Base-by-base conservation (phyloP, 768 basidiomycete genomes). In the Lentinula raphanica region DNA sequence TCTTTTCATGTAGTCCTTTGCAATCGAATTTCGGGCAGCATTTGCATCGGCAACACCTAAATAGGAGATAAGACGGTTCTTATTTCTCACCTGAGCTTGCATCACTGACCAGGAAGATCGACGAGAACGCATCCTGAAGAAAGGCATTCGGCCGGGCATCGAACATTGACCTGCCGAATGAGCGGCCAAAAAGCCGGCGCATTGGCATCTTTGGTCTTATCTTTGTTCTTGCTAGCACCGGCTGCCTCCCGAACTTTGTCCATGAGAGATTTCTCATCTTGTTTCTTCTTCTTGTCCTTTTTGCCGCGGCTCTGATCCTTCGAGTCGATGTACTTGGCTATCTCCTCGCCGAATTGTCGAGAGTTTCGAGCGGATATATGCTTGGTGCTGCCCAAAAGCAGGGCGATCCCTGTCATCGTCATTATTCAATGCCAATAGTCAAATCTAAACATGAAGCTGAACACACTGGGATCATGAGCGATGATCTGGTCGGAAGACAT, bases 1-100 rank as follows among this genome's bases (percentile, higher is more conserved):
- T 57, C 81, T 84, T 65, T 86, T 86, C 83, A 86, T 84, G 66
- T 85, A 86, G 29, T 81, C 76, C 65, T 84, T 84, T 2, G 85
- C 83, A 44, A 87, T 85, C 49, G 72, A 80, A 65, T 81, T 82
- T 56, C 84, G 72, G 13, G 85, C 85, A 11, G 82, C 82, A 64
- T 87, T 87, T 17, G 83, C 81, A 65, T 87, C 85, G 12, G 82
- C 83, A 25, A 84, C 81, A 71, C 78, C 79, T 79, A 53, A 17
- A 17, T 11, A 23, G 32, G 38, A 55, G 53, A 58, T 49, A 32
- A 56, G 27, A 56, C 44, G 25, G 15, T 28, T 1, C 8, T 31
- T 31, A 48, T 21, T 7, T 17, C 21, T 45, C 13, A 11, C 25
- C 38, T 44, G 11, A 36, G 0, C 5, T 23, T 23, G 23, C 5